Percentiles rank a stretch among this genome's conserved stretches.
Evolutionary conservation across 345 rosid species (phyloP).

Genomic region (Xanthoceras sorbifolium): DNA sequence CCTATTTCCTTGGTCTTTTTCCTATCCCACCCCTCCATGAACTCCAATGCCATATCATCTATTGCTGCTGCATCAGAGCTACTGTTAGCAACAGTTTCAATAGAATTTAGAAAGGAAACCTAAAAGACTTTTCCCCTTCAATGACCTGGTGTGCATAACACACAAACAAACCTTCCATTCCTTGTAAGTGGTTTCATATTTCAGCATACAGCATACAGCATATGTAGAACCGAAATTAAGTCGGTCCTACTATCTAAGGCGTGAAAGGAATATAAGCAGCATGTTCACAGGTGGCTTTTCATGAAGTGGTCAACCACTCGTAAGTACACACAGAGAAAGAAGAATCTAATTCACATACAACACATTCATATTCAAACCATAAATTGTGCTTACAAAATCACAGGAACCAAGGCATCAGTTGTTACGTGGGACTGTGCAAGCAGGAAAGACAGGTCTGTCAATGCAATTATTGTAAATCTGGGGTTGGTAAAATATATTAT

Average conservation of each 20-base stretch:
- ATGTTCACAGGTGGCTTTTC: not conserved
- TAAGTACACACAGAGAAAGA: not conserved
- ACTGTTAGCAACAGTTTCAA: slow-evolving; percentile 18
- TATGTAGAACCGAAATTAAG: not conserved
- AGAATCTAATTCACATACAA: not conserved
- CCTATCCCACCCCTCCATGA: no score
- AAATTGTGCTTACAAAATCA: no score
- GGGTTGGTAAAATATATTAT: not conserved
- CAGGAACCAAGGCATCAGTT: not conserved
- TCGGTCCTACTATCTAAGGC: not conserved
- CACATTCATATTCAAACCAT: not conserved
- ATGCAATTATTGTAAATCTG: not conserved
- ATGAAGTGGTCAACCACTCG: not conserved
- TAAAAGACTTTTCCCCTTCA: not conserved
- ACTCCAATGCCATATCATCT: no score
- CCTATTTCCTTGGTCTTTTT: no score
- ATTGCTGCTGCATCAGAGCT: no score
- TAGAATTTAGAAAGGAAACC: not conserved
- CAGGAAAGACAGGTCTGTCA: not conserved
- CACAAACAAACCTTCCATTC: no score
- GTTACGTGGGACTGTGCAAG: not conserved
- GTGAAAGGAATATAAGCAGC: not conserved
- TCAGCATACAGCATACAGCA: no score
- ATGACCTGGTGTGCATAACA: no score
- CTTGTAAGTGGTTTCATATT: no score